Evolutionary conservation across 768 basidiomycete genomes (phyloP), one percentile per base, ranked within the genome.

Genomic region (Leccinellum luteum): DNA sequence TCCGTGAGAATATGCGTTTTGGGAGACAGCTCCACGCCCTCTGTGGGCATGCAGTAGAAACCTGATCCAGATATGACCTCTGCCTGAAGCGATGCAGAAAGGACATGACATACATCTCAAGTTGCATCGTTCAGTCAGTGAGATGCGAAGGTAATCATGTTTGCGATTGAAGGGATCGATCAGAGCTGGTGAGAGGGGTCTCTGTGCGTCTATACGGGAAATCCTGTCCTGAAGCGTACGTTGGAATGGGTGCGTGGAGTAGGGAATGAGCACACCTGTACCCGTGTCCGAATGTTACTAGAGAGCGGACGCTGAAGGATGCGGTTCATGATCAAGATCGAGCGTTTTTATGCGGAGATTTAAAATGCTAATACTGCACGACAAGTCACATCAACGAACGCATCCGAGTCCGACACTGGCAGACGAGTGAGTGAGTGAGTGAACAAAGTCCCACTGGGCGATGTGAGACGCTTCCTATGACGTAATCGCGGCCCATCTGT

Each of bases 31-130:
- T 87, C 81, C 5, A 94, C 75, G 31, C 92, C 91, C 66, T 89
- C 85, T 52, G 79, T 82, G 3, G 92, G 92, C 92, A 94, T 95
- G 66, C 92, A 94, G 69, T 95, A 95, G 65, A 92, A 92, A 64
- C 92, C 90, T 94, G 60, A 23, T 44, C 48, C 49, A 1, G 3
- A 30, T 10, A 35, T 44, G 50, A 59, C 47, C 45, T 19, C 19
- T 6, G 44, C 34, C 27, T 44, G 35, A 47, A 14, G 10, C 1
- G 44, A 47, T 23, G 6, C 23, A 44, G 65, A 34, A 55, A 10
- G 41, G 34, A 69, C 76, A 38, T 60, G 34, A 69, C 76, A 38
- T 60, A 89, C 93, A 94, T 73, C 93, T 82, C 55, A 95, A 76
- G 75, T 94, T 95, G 73, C 93, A 95, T 58, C 83, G 78, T 70